phyloP scores from a whole-genome alignment of 345 rosid genomes.

The Carallia pectinifolia region DNA sequence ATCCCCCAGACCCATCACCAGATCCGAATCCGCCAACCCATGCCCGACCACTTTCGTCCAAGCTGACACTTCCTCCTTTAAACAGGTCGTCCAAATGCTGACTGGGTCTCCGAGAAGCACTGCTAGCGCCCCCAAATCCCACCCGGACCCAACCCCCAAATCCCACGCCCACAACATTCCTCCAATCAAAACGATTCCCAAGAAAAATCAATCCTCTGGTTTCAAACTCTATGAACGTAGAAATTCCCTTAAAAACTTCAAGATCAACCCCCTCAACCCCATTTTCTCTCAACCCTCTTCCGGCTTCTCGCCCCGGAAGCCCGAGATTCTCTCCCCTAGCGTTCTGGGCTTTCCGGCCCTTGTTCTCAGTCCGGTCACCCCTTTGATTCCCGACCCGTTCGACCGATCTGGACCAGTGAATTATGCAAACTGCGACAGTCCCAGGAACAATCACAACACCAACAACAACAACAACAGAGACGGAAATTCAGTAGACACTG shows the following conservation, averaged over 20 bases:
- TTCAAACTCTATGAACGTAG: constrained; percentile 91
- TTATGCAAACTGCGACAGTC: constrained; percentile 18
- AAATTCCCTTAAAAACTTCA: constrained; percentile 80
- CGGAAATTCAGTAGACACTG: constrained; percentile 19
- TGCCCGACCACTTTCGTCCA: constrained; percentile 98
- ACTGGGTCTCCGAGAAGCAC: constrained; percentile 67
- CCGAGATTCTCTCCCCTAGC: constrained; percentile 89
- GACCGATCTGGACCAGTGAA: constrained; percentile 55
- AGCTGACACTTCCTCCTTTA: constrained; percentile 88
- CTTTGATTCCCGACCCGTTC: constrained; percentile 87
- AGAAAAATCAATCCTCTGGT: constrained; percentile 66
- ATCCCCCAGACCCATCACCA: constrained; percentile 55
- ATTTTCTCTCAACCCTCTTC: constrained; percentile 41
- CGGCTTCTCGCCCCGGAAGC: constrained; percentile 69
- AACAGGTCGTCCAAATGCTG: constrained; percentile 96
- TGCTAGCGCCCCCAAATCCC: constrained; percentile 15
- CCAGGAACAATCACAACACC: constrained; percentile 7
- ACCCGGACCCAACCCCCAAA: constrained; percentile 44
- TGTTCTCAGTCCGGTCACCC: constrained; percentile 88
- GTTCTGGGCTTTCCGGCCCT: constrained; percentile 84
- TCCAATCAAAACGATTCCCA: constrained; percentile 78
- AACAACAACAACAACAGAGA: neutral
- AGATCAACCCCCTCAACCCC: constrained; percentile 74
- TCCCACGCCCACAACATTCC: constrained; percentile 57
- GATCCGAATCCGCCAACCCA: constrained; percentile 82